Percentiles rank a stretch among this genome's conserved stretches.
phyloP scores from a whole-genome alignment of 345 rosid species.

The Moricandia moricandioides region DNA sequence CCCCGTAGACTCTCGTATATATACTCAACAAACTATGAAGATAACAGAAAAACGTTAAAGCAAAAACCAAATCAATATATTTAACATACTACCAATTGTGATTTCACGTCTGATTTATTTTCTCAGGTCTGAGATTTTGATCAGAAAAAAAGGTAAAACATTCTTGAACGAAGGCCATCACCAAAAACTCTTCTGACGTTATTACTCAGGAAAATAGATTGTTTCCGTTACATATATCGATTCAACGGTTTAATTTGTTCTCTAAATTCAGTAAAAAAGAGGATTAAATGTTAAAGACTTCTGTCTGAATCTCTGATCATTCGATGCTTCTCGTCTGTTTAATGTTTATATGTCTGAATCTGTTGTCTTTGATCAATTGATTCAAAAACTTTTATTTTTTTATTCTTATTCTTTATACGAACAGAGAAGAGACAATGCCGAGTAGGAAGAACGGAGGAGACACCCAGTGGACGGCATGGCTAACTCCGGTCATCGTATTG shows the following conservation, averaged over 20 bases:
- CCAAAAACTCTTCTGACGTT: background rate
- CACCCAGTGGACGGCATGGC: conserved; percentile 83
- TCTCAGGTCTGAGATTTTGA: too few relatives aligned
- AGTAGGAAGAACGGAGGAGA: conserved; percentile 27
- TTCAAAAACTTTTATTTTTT: background rate
- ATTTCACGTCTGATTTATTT: too few relatives aligned
- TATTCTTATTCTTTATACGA: background rate
- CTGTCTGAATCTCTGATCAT: conserved; percentile 17
- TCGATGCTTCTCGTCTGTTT: background rate
- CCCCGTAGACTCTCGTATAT: too few relatives aligned
- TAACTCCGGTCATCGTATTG: conserved; percentile 65
- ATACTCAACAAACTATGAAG: background rate
- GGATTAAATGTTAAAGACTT: conserved; percentile 15
- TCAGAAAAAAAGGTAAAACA: too few relatives aligned
- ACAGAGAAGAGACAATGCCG: conserved; percentile 41
- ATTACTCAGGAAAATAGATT: background rate
- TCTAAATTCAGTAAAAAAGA: background rate
- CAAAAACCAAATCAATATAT: background rate
- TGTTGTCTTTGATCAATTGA: conserved; percentile 15
- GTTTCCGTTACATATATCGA: background rate
- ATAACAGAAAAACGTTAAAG: background rate
- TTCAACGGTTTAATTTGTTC: conserved; percentile 9
- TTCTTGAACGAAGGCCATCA: too few relatives aligned
- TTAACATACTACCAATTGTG: too few relatives aligned
- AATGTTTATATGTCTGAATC: conserved; percentile 12